Evolutionary conservation across 2,329 filamentous ascomycete species (phyloP).

Genomic region (Talaromyces pinophilus): DNA sequence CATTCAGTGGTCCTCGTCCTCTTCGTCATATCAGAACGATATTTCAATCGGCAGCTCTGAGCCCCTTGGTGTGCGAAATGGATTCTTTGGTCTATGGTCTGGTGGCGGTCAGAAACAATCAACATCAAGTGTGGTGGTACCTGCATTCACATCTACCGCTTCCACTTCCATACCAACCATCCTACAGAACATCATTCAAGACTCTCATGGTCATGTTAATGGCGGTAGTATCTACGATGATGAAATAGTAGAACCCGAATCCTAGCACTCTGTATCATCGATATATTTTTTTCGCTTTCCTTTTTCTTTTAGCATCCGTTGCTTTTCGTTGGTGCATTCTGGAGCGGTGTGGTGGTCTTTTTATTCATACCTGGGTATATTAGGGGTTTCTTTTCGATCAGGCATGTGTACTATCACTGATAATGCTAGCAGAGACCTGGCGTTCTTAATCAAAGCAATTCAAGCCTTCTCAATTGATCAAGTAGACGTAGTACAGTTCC

Average conservation of each 20-base stretch:
- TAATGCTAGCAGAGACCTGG: neutral
- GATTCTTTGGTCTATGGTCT: constrained; percentile 14
- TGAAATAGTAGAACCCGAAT: constrained; percentile 11
- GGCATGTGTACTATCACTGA: neutral
- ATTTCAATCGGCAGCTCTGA: constrained; percentile 15
- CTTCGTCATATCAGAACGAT: constrained; percentile 20
- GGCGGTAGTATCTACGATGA: constrained; percentile 17
- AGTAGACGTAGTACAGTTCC: neutral
- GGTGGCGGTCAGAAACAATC: neutral
- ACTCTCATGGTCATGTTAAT: neutral
- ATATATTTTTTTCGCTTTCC: neutral
- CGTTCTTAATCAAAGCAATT: neutral
- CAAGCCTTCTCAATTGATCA: neutral
- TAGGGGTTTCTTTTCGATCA: neutral
- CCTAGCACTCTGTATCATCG: neutral
- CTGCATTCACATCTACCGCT: constrained; percentile 1
- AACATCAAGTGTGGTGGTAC: neutral
- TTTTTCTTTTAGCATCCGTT: neutral
- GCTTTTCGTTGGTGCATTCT: neutral
- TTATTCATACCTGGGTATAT: neutral
- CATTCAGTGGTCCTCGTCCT: neutral
- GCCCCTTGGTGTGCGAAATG: neutral
- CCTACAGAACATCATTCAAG: constrained; percentile 15
- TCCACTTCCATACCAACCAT: constrained; percentile 8
- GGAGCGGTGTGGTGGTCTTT: neutral